Evolutionary conservation across 108 stramenopile species (phyloP), one percentile per base, ranked within the genome.

Genomic region (Schizochytrium sp.): DNA sequence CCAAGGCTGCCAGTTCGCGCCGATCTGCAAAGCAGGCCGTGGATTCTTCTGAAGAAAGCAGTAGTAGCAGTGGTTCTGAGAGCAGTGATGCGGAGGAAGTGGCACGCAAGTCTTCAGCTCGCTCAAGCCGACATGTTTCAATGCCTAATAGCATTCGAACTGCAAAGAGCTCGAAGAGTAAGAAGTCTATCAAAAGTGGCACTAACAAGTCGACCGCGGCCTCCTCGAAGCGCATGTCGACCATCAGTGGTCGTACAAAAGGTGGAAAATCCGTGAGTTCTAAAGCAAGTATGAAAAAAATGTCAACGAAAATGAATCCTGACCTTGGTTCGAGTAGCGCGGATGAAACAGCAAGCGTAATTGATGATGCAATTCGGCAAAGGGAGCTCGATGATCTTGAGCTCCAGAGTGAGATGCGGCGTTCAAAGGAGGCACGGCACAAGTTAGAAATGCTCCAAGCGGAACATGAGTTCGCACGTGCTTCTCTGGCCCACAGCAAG

Each of bases 221-320:
- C 28, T 28, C 28, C 28, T 28, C 28, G 64, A 12, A 69, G 64
- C 64, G 64, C 42, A 12, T 38, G 64, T 69, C 64, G 1, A 44
- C 64, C 19, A 15, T 28, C 28, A 28, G 28, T 28, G 28, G 28
- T 28, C 28, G 28, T 28, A 28, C 28, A 28, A 28, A 28, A 28
- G 28, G 64, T 44, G 64, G 64, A 38, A 69, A 69, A 69, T 69
- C 64, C 64, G 64, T 69, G 64, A 69, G 64, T 69, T 69, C 64
- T 38, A 69, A 69, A 15, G 44, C 10, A n/a, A n/a, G 59, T n/a
- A 60, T n/a, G 2, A n/a, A 2, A 17, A 60, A n/a, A 60, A 60
- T 60, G 64, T 8, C 3, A 7, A 44, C 64, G 40, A 44, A 69
- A 38, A 15, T 10, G 7, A 15, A 38, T 15, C 10, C 8, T 15